Evolutionary conservation across 495 filamentous ascomycete genomes (phyloP).

Genomic region (Penicillium soppii): DNA sequence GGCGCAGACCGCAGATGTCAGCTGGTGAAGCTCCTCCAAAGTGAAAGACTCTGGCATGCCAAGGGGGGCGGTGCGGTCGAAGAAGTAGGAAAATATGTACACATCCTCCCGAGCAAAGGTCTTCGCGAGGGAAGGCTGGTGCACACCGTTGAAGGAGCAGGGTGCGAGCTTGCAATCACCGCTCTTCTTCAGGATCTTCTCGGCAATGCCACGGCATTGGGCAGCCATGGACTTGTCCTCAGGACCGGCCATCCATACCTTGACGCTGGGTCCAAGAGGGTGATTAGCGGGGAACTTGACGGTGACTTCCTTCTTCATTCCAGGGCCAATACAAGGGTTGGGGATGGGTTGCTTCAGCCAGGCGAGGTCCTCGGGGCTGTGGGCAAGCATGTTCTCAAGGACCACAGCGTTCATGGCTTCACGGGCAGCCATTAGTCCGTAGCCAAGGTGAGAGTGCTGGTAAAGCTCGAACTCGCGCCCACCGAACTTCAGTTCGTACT

Average conservation of each 20-base stretch:
- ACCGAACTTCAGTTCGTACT: constrained; percentile 88
- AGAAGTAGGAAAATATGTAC: constrained; percentile 97
- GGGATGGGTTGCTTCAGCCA: constrained; percentile 63
- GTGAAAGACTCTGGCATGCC: constrained; percentile 97
- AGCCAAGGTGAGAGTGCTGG: constrained; percentile 96
- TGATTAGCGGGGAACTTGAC: constrained; percentile 64
- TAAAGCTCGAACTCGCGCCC: constrained; percentile 92
- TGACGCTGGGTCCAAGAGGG: constrained; percentile 56
- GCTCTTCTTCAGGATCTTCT: constrained; percentile 88
- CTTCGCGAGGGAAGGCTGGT: constrained; percentile 89
- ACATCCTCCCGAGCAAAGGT: constrained; percentile 91
- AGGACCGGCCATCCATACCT: constrained; percentile 89
- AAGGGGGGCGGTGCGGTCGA: constrained; percentile 83
- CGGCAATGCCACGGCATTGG: constrained; percentile 85
- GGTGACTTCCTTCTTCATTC: constrained; percentile 66
- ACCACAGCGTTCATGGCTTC: constrained; percentile 76
- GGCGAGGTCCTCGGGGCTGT: constrained; percentile 46
- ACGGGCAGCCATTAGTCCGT: constrained; percentile 93
- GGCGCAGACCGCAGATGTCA: constrained; percentile 79
- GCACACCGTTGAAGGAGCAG: constrained; percentile 95
- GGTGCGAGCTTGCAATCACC: constrained; percentile 77
- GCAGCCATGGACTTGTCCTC: constrained; percentile 63
- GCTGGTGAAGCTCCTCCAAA: constrained; percentile 78
- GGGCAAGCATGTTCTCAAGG: constrained; percentile 58
- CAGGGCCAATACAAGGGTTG: constrained; percentile 87